These are phyloP conservation scores for Alternaria sp. DNA, from an alignment of 2,329 filamentous ascomycete species.

Conservation along the genomic window DNA sequence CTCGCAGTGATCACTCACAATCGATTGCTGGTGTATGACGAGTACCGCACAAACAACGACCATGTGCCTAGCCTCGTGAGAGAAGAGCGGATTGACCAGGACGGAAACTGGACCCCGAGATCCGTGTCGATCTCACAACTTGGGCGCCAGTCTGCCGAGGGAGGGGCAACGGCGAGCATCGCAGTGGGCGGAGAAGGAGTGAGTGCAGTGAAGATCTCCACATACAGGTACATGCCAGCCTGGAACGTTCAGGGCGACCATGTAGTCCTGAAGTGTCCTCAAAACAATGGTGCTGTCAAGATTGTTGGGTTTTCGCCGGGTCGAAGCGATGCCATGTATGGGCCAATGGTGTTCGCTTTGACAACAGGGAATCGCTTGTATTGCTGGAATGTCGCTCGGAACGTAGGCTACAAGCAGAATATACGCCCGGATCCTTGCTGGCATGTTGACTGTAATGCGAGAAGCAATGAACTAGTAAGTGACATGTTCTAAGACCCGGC, in stretches of 20 bases:
- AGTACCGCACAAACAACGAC: slow-evolving; percentile 13
- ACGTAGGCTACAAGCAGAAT: not conserved
- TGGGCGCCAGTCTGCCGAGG: not conserved
- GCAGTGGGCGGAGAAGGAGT: slow-evolving; percentile 27
- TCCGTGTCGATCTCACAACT: slow-evolving; percentile 23
- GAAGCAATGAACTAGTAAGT: slow-evolving; percentile 19
- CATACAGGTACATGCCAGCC: slow-evolving; percentile 10
- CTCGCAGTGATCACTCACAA: slow-evolving; percentile 27
- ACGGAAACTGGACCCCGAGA: slow-evolving; percentile 21
- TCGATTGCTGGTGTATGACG: slow-evolving; percentile 25
- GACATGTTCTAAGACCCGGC: no score
- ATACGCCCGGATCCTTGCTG: slow-evolving; percentile 6
- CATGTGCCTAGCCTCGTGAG: slow-evolving; percentile 4
- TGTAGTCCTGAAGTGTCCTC: slow-evolving; percentile 16
- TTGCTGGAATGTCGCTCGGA: slow-evolving; percentile 20
- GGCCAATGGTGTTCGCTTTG: slow-evolving; percentile 20
- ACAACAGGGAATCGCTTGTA: slow-evolving; percentile 22
- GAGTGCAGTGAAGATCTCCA: slow-evolving; percentile 28
- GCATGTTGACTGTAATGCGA: slow-evolving; percentile 14
- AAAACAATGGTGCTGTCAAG: slow-evolving; percentile 20
- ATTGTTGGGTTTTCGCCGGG: slow-evolving; percentile 24
- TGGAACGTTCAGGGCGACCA: slow-evolving; percentile 17
- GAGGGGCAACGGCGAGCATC: slow-evolving; percentile 18
- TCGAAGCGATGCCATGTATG: not conserved
- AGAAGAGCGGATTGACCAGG: slow-evolving; percentile 15